Percentiles rank a stretch among this genome's conserved stretches.
Conservation (phyloP, 495 filamentous ascomycete genomes). For the Aspergillus incahuasiensis region DNA sequence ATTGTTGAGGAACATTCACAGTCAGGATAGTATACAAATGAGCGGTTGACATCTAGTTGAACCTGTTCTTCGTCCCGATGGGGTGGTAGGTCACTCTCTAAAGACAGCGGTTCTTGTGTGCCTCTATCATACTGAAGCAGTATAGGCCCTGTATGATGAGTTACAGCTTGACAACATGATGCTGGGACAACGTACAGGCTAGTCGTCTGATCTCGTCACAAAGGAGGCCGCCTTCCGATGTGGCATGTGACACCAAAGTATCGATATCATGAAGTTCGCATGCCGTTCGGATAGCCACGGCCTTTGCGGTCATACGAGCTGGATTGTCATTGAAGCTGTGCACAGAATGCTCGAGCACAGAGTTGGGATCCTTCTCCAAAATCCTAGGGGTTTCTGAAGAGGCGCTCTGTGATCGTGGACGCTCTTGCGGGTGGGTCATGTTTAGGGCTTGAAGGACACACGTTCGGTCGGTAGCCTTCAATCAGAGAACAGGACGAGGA, state of each 20-base stretch:
- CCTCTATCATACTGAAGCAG: conserved; percentile 57
- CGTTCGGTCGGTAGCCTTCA: not conserved
- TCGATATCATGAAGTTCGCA: conserved; percentile 61
- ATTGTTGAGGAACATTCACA: conserved; percentile 43
- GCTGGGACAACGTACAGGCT: conserved; percentile 66
- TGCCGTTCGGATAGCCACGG: conserved; percentile 56
- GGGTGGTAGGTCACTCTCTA: conserved; percentile 53
- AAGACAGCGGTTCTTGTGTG: conserved; percentile 19
- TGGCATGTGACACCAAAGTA: conserved; percentile 61
- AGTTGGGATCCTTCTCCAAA: no score
- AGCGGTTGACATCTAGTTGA: conserved; percentile 82
- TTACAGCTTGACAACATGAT: conserved; percentile 6
- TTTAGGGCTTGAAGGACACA: not conserved
- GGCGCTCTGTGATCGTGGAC: not conserved
- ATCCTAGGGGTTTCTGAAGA: not conserved
- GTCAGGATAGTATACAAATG: conserved; percentile 94
- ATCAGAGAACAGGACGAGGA: not conserved
- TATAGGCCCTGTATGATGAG: conserved; percentile 60
- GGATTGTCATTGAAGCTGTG: conserved; percentile 3
- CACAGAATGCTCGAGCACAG: not conserved
- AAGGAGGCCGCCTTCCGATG: conserved; percentile 69
- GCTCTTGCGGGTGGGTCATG: not conserved
- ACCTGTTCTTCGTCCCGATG: conserved; percentile 89
- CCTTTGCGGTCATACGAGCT: conserved; percentile 24
- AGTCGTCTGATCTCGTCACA: conserved; percentile 72